These are phyloP conservation scores for Taxillus chinensis DNA, from an alignment of 164 flowering plant species.

Conservation along the genomic window DNA sequence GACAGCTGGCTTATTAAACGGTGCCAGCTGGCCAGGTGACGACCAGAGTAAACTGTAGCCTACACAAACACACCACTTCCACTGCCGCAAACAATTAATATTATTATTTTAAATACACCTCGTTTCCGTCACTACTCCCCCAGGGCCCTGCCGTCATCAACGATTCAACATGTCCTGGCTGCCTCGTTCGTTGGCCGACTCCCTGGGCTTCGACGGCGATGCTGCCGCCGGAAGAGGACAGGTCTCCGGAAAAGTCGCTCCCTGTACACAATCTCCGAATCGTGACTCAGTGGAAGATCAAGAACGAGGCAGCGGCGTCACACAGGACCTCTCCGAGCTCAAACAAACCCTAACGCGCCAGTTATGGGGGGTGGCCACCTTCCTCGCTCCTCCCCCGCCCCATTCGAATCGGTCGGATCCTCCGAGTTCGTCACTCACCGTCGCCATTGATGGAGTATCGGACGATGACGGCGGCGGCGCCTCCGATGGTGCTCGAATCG, in stretches of 20 bases:
- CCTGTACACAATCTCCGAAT: background rate
- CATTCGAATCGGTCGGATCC: slow-evolving; percentile 15
- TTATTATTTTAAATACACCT: background rate
- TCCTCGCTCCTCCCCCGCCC: slow-evolving; percentile 66
- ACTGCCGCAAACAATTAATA: background rate
- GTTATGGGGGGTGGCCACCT: slow-evolving; percentile 79
- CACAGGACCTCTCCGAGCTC: slow-evolving; percentile 54
- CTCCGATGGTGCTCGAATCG: slow-evolving; percentile 8
- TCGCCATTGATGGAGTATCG: background rate
- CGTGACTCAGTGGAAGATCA: background rate
- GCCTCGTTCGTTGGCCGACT: slow-evolving; percentile 52
- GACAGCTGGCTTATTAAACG: background rate
- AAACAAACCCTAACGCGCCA: slow-evolving; percentile 73
- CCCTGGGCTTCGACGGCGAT: slow-evolving; percentile 45
- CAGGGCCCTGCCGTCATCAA: background rate
- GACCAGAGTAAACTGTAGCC: background rate
- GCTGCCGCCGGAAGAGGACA: slow-evolving; percentile 9
- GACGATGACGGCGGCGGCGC: slow-evolving; percentile 16
- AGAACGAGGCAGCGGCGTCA: slow-evolving; percentile 39
- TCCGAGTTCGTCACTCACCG: slow-evolving; percentile 19
- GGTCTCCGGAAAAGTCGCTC: background rate
- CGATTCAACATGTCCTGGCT: slow-evolving; percentile 44
- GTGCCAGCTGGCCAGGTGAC: background rate
- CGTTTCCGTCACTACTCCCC: background rate
- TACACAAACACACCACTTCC: background rate